Evolutionary conservation across 345 rosid species (phyloP), one percentile per base, ranked within the genome.

Genomic region (Tarenaya hassleriana): DNA sequence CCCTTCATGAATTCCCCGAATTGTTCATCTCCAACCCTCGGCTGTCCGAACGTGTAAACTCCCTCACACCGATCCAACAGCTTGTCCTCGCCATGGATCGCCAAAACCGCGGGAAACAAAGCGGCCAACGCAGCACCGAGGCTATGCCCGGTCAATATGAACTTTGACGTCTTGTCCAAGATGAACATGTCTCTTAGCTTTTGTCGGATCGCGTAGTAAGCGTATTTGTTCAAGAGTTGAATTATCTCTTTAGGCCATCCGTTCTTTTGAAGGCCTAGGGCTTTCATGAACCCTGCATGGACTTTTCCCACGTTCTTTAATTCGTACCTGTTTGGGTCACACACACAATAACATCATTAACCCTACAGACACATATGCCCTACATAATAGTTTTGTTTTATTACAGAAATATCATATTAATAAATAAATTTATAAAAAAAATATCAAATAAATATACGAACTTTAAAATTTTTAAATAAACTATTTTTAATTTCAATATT

Each of bases 1-100:
- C 16, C 34, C 10, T 71, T 68, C 95, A 79, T 72, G 46, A 61
- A 83, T 5, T 16, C 61, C 31, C 68, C 77, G 43, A 80, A 83
- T 15, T 57, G 56, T 4, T 27, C 56, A 20, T 86, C 84, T 0
- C 95, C 91, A 40, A 86, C 72, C 47, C 81, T 76, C 8, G 95
- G 95, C 51, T 86, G 95, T 55, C 91, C 95, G 46, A 70, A 86
- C 1, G 91, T 77, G 46, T 77, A 81, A 32, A 80, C 71, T 14
- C 91, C 95, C 45, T 76, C 77, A 46, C 80, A 56, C 65, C 69
- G 77, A 47, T 67, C 15, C 20, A 86, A 39, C 21, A 83, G 37
- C 41, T 15, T 16, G 7, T 32, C 50, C 48, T 86, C 80, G 0
- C 71, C 66, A 24, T 86, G 86, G 53, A 69, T 38, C 1, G 76